A percentile compares a stretch with the other conserved stretches of the same genome.
These are phyloP conservation scores for Botrytis fragariae DNA, from an alignment of 2,329 filamentous ascomycete species.

Conservation along the genomic window DNA sequence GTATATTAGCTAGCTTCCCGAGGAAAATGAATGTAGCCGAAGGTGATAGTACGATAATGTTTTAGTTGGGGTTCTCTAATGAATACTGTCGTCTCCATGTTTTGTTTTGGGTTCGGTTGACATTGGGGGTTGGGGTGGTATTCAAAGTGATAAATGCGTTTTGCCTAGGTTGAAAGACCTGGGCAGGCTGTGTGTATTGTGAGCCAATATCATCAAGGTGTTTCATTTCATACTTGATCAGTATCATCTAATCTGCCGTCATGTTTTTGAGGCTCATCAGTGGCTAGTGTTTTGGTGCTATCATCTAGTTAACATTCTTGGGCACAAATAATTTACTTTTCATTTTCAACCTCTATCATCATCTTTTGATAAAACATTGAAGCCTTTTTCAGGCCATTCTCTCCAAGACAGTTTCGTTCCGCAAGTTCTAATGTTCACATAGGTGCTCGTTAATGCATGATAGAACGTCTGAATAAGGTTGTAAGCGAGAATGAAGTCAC, in stretches of 20 bases:
- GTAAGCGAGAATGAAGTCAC: background rate
- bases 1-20: no score
- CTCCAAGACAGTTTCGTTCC: no score
- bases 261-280: no score
- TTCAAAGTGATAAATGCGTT: fast-evolving
- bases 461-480: background rate
- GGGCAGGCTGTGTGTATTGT: no score
- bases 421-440: no score
- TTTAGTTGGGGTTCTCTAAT: background rate
- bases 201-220: background rate
- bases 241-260: background rate
- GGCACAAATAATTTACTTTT: background rate
- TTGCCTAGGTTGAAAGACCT: no score
- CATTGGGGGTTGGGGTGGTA: fast-evolving
- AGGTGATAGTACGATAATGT: background rate
- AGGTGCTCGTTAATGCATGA: background rate
- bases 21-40: no score
- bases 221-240: background rate
- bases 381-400: fast-evolving
- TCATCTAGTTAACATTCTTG: background rate
- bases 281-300: background rate
- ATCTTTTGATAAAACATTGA: fast-evolving
- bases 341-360: fast-evolving
- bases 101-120: no score
- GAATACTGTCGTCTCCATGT: fast-evolving